Base-by-base conservation (phyloP, 495 filamentous ascomycete genomes). In the Tuber calosporum region DNA sequence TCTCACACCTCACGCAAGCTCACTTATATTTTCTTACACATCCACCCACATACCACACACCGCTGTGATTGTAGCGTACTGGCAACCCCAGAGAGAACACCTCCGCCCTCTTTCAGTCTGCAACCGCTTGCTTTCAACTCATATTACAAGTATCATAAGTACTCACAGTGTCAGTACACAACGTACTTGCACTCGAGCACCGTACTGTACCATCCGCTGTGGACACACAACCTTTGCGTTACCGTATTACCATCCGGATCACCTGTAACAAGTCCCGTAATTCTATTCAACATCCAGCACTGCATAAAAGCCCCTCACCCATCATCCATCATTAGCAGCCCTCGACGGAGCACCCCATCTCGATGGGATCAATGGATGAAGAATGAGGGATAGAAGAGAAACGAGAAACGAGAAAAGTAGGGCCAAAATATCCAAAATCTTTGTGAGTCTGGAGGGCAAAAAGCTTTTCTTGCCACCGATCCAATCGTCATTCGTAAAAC, bases 401-500 rank as follows among this genome's bases (percentile, higher is more conserved):
- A 58, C 2, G 22, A 26, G n/a, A n/a, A 58, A 26, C n/a, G n/a
- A 58, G n/a, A 7, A 17, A 34, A 5, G 26, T 62, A 62, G 34
- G n/a, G n/a, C n/a, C 30, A 34, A 62, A 34, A 62, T 62, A 62
- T 62, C 26, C 26, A 11, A 62, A 62, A 62, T 62, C 13, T 30
- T 30, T 62, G 1, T 34, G 48, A n/a, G 4, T 30, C 19, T 62
- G 53, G 53, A 62, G 53, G 53, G 53, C 53, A 58, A 58, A 53
- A 62, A 62, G 53, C 53, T 62, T 62, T 58, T 77, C 71, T 78
- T 66, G 76, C 76, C 76, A 77, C 76, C 70, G 74, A 78, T 78
- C 74, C 69, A 77, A 77, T 77, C 75, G 75, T 77, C 73, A 77
- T 68, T 68, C 68, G 75, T 62, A 77, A 69, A 58, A 70, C 74